A percentile compares a stretch with the other conserved stretches of the same genome.
Conservation (phyloP, 2,329 filamentous ascomycete species). For the Acephala macrosclerotiorum region DNA sequence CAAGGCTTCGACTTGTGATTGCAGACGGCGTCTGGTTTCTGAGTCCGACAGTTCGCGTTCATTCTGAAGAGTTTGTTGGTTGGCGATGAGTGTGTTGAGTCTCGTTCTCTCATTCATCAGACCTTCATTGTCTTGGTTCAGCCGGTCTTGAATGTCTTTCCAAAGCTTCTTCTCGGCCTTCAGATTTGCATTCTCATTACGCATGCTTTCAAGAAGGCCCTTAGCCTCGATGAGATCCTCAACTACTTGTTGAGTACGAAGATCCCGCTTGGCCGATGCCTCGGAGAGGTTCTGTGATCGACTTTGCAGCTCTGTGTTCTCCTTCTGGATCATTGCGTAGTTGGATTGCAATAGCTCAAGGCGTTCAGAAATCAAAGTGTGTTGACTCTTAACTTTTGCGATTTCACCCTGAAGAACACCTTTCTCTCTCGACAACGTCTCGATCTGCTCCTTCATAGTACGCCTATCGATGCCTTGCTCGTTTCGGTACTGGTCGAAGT, state of each 20-base stretch:
- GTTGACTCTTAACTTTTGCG: slow-evolving; percentile 79
- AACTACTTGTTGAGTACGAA: slow-evolving; percentile 88
- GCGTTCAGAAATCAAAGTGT: slow-evolving; percentile 81
- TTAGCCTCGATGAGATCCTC: slow-evolving; percentile 91
- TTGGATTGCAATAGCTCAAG: slow-evolving; percentile 91
- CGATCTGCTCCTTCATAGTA: slow-evolving; percentile 84
- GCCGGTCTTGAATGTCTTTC: slow-evolving; percentile 90
- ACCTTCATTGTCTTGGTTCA: slow-evolving; percentile 87
- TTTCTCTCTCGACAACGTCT: slow-evolving; percentile 83
- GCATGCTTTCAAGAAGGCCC: slow-evolving; percentile 82
- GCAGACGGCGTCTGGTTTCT: slow-evolving; percentile 81
- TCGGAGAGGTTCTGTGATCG: slow-evolving; percentile 80
- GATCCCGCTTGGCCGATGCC: slow-evolving; percentile 86
- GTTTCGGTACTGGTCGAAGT: slow-evolving; percentile 89
- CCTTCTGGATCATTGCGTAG: slow-evolving; percentile 80
- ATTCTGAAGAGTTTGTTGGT: slow-evolving; percentile 88
- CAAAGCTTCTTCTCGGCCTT: slow-evolving; percentile 95
- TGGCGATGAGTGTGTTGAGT: slow-evolving; percentile 82
- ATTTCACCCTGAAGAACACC: slow-evolving; percentile 82
- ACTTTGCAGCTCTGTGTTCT: slow-evolving; percentile 88
- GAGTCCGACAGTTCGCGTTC: slow-evolving; percentile 87
- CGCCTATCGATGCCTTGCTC: slow-evolving; percentile 84
- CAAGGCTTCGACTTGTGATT: slow-evolving; percentile 78
- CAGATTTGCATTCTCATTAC: slow-evolving; percentile 89
- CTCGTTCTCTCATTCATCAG: slow-evolving; percentile 85